Percentiles rank a stretch among this genome's conserved stretches.
phyloP scores from a whole-genome alignment of 768 basidiomycete species.

The Kwoniella shandongensis region DNA sequence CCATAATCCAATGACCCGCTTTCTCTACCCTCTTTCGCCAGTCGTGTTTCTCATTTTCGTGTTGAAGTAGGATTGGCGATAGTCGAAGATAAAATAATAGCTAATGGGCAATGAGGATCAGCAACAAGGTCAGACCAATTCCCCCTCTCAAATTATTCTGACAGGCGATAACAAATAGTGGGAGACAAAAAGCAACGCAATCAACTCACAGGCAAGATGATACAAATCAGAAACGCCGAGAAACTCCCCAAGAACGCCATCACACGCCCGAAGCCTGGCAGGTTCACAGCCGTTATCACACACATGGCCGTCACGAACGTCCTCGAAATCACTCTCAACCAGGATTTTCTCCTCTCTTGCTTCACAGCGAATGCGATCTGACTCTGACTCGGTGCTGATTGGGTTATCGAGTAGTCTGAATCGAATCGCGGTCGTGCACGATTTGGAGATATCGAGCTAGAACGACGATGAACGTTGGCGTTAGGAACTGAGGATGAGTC shows the following conservation, averaged over 20 bases:
- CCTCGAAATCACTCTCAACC: conserved; percentile 59
- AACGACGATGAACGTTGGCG: neutral
- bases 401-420: too few species aligned
- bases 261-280: conserved; percentile 70
- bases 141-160: too few species aligned
- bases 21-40: neutral
- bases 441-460: neutral
- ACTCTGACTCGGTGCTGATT: neutral
- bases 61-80: conserved; percentile 20
- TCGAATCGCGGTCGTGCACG: too few species aligned
- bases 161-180: too few species aligned
- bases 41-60: neutral
- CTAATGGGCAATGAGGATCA: conserved; percentile 12
- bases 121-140: too few species aligned
- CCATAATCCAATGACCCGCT: conserved; percentile 60
- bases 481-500: neutral
- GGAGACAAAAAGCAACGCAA: neutral
- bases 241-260: conserved; percentile 94
- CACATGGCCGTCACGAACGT: conserved; percentile 62
- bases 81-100: conserved; percentile 44
- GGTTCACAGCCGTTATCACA: conserved; percentile 67
- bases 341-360: conserved; percentile 25
- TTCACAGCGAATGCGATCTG: neutral
- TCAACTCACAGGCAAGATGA: conserved; percentile 73
- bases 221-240: conserved; percentile 71